Conservation (phyloP, 495 filamentous ascomycete genomes). For the Penicillium atrosanguineum region DNA sequence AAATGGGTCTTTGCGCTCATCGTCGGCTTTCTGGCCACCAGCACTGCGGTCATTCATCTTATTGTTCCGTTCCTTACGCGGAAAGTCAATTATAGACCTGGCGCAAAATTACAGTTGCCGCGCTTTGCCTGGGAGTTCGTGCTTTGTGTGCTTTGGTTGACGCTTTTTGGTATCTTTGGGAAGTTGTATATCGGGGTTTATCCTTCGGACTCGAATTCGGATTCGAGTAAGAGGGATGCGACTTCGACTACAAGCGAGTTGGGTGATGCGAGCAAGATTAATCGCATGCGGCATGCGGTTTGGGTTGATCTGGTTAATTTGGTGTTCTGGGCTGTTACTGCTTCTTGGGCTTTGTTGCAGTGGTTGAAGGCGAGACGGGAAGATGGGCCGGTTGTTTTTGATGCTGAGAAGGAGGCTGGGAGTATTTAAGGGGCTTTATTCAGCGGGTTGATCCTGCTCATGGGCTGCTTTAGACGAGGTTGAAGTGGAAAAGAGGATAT, state of each 20-base stretch:
- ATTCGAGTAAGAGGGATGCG: slow-evolving; percentile 45
- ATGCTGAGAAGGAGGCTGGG: slow-evolving; percentile 19
- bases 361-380: slow-evolving; percentile 33
- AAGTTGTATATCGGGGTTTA: slow-evolving; percentile 72
- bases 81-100: slow-evolving; percentile 30
- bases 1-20: slow-evolving; percentile 80
- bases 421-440: background rate
- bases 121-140: slow-evolving; percentile 68
- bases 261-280: slow-evolving; percentile 40
- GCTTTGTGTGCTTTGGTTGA: slow-evolving; percentile 70
- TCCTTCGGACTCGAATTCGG: slow-evolving; percentile 38
- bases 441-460: background rate
- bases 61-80: slow-evolving; percentile 51
- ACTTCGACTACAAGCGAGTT: slow-evolving; percentile 23
- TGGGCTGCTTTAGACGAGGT: background rate
- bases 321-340: slow-evolving; percentile 66
- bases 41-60: slow-evolving; percentile 60
- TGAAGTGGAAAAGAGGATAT: background rate
- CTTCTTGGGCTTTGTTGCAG: slow-evolving; percentile 38
- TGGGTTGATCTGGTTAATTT: slow-evolving; percentile 78
- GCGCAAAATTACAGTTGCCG: slow-evolving; percentile 20
- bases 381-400: slow-evolving; percentile 2
- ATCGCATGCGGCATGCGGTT: slow-evolving; percentile 80
- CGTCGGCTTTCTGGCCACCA: slow-evolving; percentile 56
- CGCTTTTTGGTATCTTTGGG: slow-evolving; percentile 79